Conservation (phyloP, 2,329 filamentous ascomycete genomes). For the Pestalotiopsis sp. region DNA sequence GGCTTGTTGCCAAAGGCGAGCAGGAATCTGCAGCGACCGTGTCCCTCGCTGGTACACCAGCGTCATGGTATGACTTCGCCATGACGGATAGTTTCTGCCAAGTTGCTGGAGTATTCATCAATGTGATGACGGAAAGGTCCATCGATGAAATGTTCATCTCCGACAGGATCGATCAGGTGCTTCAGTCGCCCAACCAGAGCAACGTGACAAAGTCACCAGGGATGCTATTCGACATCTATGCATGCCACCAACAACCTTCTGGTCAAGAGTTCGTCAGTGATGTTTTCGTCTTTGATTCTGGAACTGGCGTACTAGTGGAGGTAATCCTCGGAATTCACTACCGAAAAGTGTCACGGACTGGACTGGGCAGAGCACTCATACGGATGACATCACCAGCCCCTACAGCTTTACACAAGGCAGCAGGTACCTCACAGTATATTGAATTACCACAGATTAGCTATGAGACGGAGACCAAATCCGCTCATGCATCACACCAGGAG, state of each 20-base stretch:
- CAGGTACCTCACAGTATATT: no score
- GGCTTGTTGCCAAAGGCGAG: background rate
- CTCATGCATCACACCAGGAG: no score
- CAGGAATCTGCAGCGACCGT: background rate
- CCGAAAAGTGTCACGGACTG: background rate
- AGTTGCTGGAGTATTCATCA: slow-evolving; percentile 39
- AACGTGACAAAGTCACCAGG: slow-evolving; percentile 23
- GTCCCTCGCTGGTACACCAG: background rate
- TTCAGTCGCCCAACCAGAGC: slow-evolving; percentile 33
- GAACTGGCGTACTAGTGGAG: slow-evolving; percentile 31
- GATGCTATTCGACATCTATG: slow-evolving; percentile 19
- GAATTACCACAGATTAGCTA: no score
- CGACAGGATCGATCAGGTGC: slow-evolving; percentile 35
- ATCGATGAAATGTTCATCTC: slow-evolving; percentile 32
- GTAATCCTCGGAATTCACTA: slow-evolving; percentile 39
- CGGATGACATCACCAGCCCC: background rate
- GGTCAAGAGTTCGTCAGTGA: slow-evolving; percentile 30
- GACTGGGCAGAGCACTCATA: background rate
- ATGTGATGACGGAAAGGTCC: slow-evolving; percentile 19
- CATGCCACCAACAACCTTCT: background rate
- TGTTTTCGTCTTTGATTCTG: slow-evolving; percentile 38
- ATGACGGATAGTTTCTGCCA: slow-evolving; percentile 39
- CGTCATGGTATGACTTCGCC: slow-evolving; percentile 25
- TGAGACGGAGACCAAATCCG: no score
- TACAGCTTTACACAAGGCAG: no score